Base-by-base conservation (phyloP, 805 yeast genomes). In the Kazachstania bromeliacearum region DNA sequence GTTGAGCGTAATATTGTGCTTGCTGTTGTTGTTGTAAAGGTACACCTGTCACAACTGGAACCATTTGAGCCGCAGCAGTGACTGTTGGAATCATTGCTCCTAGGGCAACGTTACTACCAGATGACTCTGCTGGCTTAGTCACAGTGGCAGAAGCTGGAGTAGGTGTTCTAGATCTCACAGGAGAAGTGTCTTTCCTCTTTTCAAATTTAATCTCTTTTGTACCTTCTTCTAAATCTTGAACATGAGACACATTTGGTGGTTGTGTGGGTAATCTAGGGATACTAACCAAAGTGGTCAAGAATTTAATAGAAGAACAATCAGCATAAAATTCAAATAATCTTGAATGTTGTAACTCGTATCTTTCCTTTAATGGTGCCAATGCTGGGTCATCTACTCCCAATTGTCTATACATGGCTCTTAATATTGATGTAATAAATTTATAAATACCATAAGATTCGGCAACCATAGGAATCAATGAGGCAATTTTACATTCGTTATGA, bases 381-480 rank as follows among this genome's bases (percentile, higher is more conserved):
- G 85, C 89, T 4, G 80, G 95, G 15, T 73, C 82, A 21, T 75
- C 78, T 17, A 43, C 50, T 21, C 39, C 79, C 77, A 43, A 82
- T 72, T 48, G 84, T 70, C 48, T 74, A 51, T 82, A 75, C 75
- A 89, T 69, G 0, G 94, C 96, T 45, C 95, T 73, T 40, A 89
- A 64, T 97, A 89, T 88, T 7, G 94, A 79, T 2, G 85, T 81
- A 39, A 82, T 65, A 50, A 89, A 89, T 58, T 85, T 83, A 60
- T 87, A 85, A 39, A 89, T 85, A 31, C 97, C 97, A 53, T 85
- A 88, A 2, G 94, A 74, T 58, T 89, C 98, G 5, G 89, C 73
- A 36, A 89, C 85, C 60, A 88, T 67, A 2, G 96, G 96, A 25
- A 89, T 92, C 45, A 89, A 65, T 0, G 95, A 85, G 43, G 92